Evolutionary conservation across 176 grass and related monocot species (phyloP), one percentile per base, ranked within the genome.

Genomic region (Musa beccarii): DNA sequence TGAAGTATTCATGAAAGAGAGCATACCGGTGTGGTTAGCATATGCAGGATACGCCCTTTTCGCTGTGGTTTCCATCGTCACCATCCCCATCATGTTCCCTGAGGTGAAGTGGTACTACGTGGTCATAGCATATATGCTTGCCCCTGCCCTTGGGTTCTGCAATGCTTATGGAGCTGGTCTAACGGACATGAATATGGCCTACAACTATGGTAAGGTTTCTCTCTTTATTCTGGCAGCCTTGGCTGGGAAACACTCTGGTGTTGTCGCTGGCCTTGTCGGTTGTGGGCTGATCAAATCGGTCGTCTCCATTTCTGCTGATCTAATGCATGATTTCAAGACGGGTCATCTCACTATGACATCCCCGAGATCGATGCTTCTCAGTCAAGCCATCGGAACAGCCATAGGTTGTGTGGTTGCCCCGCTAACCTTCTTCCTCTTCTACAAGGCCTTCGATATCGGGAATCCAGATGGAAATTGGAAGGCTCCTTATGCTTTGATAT

Each of bases 241-340:
- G 73, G 90, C 88, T 1, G 95, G 95, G 8, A 94, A 89, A 71
- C 86, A 99, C 59, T 84, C 84, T 12, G 95, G 95, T 71, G 90
- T 99, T 10, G 88, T 99, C 17, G 95, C 90, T 14, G 95, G 90
- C 65, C 83, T 99, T 63, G 82, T 99, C 12, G 90, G 86, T 24
- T 99, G 95, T 55, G 95, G 95, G 17, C 80, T 99, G 72, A 92
- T 99, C 53, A 99, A 99, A 76, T 94, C 90, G 0, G 75, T 99
- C 63, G 95, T 94, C 69, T 94, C 86, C 29, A 84, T 94, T 73
- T 94, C 90, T 14, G 86, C 90, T 56, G 95, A 99, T 87, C 82
- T 99, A 68, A 99, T 99, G 95, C 95, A 99, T 13, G 95, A 99
- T 66, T 91, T 99, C 16, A 99, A 99, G 81, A 93, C 95, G 4